Conservation (phyloP, 2,329 filamentous ascomycete genomes). For the Fusarium nanum region DNA sequence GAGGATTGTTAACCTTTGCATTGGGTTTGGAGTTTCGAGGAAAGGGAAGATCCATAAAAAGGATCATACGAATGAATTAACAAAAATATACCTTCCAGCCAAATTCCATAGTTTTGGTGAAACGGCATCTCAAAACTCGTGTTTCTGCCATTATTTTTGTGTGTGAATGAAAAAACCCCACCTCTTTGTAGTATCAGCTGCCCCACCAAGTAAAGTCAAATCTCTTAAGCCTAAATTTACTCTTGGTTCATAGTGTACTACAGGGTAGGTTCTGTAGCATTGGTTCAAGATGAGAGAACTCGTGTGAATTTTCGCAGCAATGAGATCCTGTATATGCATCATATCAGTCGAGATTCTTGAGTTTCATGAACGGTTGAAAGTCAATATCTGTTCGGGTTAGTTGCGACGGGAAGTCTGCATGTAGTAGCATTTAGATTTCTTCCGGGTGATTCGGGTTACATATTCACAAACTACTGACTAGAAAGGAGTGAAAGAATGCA, state of each 20-base stretch:
- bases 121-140: slow-evolving; percentile 46
- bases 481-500: neutral
- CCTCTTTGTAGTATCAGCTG: neutral
- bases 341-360: neutral
- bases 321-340: neutral
- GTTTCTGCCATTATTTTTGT: slow-evolving; percentile 11
- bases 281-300: neutral
- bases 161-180: slow-evolving; percentile 1
- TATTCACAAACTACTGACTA: neutral
- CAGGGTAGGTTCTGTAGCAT: neutral
- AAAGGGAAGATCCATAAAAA: slow-evolving; percentile 51
- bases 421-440: slow-evolving; percentile 15
- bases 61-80: slow-evolving; percentile 54
- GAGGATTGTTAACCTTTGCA: slow-evolving; percentile 49
- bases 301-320: neutral
- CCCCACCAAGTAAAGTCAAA: neutral
- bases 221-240: neutral
- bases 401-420: neutral
- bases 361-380: neutral
- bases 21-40: slow-evolving; percentile 56
- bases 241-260: neutral
- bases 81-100: slow-evolving; percentile 51
- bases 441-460: slow-evolving; percentile 13
- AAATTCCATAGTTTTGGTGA: slow-evolving; percentile 48
- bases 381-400: slow-evolving; percentile 9